Evolutionary conservation across 441 rosid species (phyloP), one percentile per base, ranked within the genome.

Genomic region (Adansonia gregorii): DNA sequence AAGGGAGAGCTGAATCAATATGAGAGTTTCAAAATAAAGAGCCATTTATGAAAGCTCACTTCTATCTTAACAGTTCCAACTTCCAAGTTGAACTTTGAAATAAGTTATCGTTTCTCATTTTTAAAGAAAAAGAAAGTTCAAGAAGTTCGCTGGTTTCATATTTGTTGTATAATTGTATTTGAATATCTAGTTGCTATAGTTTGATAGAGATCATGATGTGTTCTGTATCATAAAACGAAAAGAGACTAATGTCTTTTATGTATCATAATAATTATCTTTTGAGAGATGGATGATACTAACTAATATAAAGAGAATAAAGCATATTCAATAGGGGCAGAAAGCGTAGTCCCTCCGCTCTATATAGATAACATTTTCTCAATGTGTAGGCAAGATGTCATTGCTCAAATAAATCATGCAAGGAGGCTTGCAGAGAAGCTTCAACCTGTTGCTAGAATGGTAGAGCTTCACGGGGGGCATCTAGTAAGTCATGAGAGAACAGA

Each of bases 401-500:
- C 99, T 43, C 99, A 91, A 82, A 86, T 97, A 68, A 87, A 79
- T 84, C 74, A 97, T 76, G 98, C 98, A 63, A 92, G 84, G 86
- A 91, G 88, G 79, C 92, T 97, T 43, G 98, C 99, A 8, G 89
- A 87, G 86, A 94, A 82, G 86, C 86, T 97, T 74, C 86, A 88
- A 58, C 99, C 98, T 0, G 85, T 82, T 31, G 93, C 99, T 75
- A 93, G 91, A 85, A 91, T 97, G 98, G 82, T 94, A 72, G 98
- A 97, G 78, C 97, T 97, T 82, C 97, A 88, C 67, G 99, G 99
- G 35, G 99, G 97, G 59, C 99, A 97, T 90, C 90, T 97, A 74
- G 94, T 97, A 83, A 93, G 97, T 83, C 98, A 92, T 54, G 98
- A 94, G 90, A 88, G 93, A 81, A 87, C 88, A 48, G 89, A 86